phyloP scores from a whole-genome alignment of 106 monocot species.

The Narthecium ossifragum region DNA sequence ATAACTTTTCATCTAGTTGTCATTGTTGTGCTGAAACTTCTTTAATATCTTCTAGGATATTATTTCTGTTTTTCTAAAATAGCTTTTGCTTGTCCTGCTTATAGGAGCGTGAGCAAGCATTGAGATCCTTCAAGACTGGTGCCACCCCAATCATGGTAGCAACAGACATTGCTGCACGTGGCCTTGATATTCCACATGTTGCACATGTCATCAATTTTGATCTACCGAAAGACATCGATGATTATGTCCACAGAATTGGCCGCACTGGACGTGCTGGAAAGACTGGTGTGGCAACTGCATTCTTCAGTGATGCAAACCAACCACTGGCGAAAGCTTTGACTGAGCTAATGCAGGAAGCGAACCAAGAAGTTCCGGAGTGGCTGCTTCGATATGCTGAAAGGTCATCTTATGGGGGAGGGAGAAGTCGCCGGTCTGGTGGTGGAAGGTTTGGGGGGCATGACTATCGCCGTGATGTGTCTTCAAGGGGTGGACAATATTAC shows the following conservation, averaged over 20 bases:
- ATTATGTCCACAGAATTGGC: conserved; percentile 56
- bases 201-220: conserved; percentile 55
- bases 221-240: conserved; percentile 45
- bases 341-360: conserved; percentile 46
- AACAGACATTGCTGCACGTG: conserved; percentile 51
- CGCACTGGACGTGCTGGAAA: conserved; percentile 56
- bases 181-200: conserved; percentile 51
- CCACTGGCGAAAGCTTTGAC: conserved; percentile 32
- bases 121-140: conserved; percentile 39
- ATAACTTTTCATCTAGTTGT: too few species aligned
- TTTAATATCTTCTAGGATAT: too few species aligned
- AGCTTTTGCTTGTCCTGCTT: conserved; percentile 1
- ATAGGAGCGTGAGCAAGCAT: conserved; percentile 31
- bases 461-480: conserved; percentile 10
- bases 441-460: conserved; percentile 25
- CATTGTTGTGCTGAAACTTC: too few species aligned
- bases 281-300: conserved; percentile 50
- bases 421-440: conserved; percentile 11
- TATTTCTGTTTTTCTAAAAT: too few species aligned
- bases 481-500: neutral
- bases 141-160: conserved; percentile 45
- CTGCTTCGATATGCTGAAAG: conserved; percentile 24
- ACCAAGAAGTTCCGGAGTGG: conserved; percentile 55
- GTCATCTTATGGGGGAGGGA: conserved; percentile 18
- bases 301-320: conserved; percentile 35